Evolutionary conservation across 805 yeast species (phyloP).

Genomic region (Metschnikowia orientalis): DNA sequence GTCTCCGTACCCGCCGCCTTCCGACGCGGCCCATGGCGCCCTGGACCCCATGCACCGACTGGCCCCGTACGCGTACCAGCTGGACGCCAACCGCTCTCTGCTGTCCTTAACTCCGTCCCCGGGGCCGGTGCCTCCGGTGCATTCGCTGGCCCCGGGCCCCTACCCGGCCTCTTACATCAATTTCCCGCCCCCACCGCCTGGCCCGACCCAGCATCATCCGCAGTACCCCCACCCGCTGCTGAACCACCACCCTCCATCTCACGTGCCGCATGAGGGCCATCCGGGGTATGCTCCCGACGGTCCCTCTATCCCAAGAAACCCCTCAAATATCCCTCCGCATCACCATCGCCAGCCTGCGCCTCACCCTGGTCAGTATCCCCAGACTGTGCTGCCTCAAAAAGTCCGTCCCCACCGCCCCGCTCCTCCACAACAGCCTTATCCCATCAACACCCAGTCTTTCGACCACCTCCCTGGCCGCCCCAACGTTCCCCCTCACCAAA

Average conservation of each 20-base stretch:
- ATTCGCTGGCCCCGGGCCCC: constrained; percentile 5
- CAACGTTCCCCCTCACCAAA: too few species aligned
- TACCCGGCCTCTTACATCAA: constrained; percentile 1
- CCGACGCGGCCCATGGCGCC: constrained; percentile 4
- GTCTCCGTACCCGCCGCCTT: constrained; percentile 1
- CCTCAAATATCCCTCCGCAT: background rate
- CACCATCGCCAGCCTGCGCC: background rate
- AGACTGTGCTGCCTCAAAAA: too few species aligned
- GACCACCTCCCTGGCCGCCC: too few species aligned
- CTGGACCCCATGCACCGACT: background rate
- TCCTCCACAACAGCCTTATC: too few species aligned
- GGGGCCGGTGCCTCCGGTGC: constrained; percentile 2
- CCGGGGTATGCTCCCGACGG: too few species aligned
- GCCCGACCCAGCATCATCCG: constrained; percentile 6
- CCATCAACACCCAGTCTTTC: too few species aligned
- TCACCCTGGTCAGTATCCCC: too few species aligned
- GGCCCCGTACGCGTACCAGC: constrained; percentile 1
- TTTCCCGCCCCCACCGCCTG: constrained; percentile 6
- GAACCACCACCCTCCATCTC: background rate
- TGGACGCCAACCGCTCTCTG: background rate
- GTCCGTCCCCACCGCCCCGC: too few species aligned
- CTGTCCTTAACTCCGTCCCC: background rate
- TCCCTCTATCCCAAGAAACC: background rate
- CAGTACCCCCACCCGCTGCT: constrained; percentile 3
- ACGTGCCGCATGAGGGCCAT: too few species aligned